Evolutionary conservation across 225 moss, liverwort and hornwort species (phyloP), one percentile per base, ranked within the genome.

Genomic region (Antitrichia curtipendula): DNA sequence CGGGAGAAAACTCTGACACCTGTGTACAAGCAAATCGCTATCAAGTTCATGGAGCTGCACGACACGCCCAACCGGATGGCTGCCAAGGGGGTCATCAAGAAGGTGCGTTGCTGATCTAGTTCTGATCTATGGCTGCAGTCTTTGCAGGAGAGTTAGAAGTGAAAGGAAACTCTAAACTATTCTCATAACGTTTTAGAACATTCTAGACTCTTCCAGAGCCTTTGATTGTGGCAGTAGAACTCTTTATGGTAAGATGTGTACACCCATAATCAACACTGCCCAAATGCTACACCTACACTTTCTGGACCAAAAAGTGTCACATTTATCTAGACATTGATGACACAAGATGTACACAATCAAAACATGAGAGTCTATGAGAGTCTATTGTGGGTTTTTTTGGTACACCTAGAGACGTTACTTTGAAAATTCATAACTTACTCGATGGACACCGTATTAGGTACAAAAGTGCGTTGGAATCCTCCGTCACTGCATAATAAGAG

Each of bases 21-120:
- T 25, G 91, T 96, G 45, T 98, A 97, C 56, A 98, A 97, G 91
- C 98, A 98, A 86, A 95, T 97, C 41, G 98, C 98, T 9, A 95
- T 98, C 82, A 92, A 95, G 23, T 98, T 98, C 83, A 95, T 94
- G 63, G 98, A 98, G 92, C 95, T 98, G 9, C 98, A 98, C 41
- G 98, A 98, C 71, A 96, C 98, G 54, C 94, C 98, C 45, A 93
- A 95, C 64, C 84, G 98, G 45, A 98, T 98, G 98, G 96, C 93
- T 36, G 98, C 95, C 32, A 98, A 98, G 90, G 96, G 95, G 9
- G 98, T 98, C 41, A 97, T 98, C 69, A 95, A 92, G 88, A 95
- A 98, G 92, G 93, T 96, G 43, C 50, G 63, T 79, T 16, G 21
- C 54, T 41, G 41, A 70, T 43, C 79, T 29, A 29, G 38, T 58